These are phyloP conservation scores for Suillus cothurnatus DNA, from an alignment of 768 basidiomycete genomes.

Conservation along the genomic window DNA sequence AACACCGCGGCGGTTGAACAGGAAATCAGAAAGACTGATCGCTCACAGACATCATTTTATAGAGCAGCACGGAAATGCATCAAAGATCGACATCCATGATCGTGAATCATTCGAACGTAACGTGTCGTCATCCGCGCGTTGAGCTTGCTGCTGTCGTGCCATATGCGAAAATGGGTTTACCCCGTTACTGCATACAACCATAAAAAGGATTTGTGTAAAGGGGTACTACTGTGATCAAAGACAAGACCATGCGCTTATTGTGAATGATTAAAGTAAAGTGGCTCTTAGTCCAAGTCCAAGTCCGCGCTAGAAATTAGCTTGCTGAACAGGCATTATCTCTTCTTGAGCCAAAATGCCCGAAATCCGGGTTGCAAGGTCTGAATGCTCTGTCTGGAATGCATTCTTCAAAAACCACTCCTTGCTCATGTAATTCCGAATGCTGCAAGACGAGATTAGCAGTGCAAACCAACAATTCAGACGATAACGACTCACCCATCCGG, in stretches of 20 bases:
- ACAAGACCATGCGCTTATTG: neutral
- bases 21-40: too few species aligned
- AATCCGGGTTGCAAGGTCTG: slow-evolving; percentile 22
- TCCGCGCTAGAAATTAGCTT: neutral
- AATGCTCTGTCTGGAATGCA: slow-evolving; percentile 55
- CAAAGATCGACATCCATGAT: neutral
- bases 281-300: neutral
- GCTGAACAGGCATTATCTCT: neutral
- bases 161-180: neutral
- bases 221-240: neutral
- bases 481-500: slow-evolving; percentile 77
- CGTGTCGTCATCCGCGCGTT: neutral
- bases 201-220: neutral
- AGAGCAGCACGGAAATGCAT: too few species aligned
- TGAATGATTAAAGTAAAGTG: slow-evolving; percentile 1
- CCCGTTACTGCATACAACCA: neutral
- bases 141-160: neutral
- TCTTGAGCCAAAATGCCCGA: neutral
- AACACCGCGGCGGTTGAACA: too few species aligned
- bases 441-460: slow-evolving; percentile 29
- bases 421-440: slow-evolving; percentile 93
- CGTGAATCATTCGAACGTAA: neutral
- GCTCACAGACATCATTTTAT: too few species aligned
- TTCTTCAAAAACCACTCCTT: slow-evolving; percentile 89
- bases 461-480: neutral